These are phyloP conservation scores for Pulveroboletus sp. DNA, from an alignment of 768 basidiomycete genomes.

Conservation along the genomic window DNA sequence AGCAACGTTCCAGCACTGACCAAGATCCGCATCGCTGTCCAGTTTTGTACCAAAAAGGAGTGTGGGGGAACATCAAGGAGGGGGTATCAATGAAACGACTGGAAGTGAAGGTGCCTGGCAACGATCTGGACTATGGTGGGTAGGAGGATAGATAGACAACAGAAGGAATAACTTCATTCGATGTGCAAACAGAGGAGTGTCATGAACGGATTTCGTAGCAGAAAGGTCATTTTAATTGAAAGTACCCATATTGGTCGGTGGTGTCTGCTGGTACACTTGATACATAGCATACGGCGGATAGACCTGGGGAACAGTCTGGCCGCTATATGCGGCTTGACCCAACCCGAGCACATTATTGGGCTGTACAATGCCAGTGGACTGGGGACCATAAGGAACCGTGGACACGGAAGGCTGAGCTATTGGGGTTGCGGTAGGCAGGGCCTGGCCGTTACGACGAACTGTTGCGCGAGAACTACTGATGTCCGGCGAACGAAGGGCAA, in stretches of 20 bases:
- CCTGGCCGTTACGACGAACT: slow-evolving; percentile 40
- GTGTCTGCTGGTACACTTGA: slow-evolving; percentile 74
- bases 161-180: slow-evolving; percentile 31
- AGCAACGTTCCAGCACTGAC: slow-evolving; percentile 30
- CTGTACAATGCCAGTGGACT: slow-evolving; percentile 58
- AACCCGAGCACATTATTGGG: slow-evolving; percentile 55
- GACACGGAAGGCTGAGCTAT: slow-evolving; percentile 28
- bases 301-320: slow-evolving; percentile 56
- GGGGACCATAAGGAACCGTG: slow-evolving; percentile 49
- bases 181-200: slow-evolving; percentile 33
- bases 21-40: slow-evolving; percentile 21
- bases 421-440: slow-evolving; percentile 28
- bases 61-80: slow-evolving; percentile 16
- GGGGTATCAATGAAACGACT: slow-evolving; percentile 30
- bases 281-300: slow-evolving; percentile 79
- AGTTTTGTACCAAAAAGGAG: slow-evolving; percentile 23
- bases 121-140: slow-evolving; percentile 22
- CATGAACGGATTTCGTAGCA: slow-evolving; percentile 37
- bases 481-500: slow-evolving; percentile 47
- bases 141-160: slow-evolving; percentile 31
- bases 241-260: slow-evolving; percentile 67
- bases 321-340: slow-evolving; percentile 61
- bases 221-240: slow-evolving; percentile 53
- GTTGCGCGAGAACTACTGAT: slow-evolving; percentile 46
- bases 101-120: slow-evolving; percentile 21